Percentiles rank a stretch among this genome's conserved stretches.
These are phyloP conservation scores for Scedosporium apiospermum DNA, from an alignment of 2,329 filamentous ascomycete species.

Conservation along the genomic window DNA sequence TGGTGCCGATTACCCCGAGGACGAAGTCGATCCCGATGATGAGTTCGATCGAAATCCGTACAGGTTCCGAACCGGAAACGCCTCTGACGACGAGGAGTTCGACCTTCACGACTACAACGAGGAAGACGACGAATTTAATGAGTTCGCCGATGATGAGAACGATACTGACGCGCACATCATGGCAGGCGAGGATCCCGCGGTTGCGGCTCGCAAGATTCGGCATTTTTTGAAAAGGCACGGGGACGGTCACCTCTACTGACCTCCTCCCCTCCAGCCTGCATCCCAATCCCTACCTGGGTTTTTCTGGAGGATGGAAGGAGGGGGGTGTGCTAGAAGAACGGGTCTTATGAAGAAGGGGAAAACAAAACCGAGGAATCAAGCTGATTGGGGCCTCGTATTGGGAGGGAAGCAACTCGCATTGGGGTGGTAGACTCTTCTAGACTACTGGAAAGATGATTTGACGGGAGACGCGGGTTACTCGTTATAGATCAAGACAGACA, in stretches of 20 bases:
- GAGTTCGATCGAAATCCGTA: conserved; percentile 26
- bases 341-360: too few relatives aligned
- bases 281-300: background rate
- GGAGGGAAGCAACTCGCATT: too few relatives aligned
- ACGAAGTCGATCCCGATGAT: conserved; percentile 53
- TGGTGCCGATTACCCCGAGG: conserved; percentile 70
- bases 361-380: too few relatives aligned
- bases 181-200: conserved; percentile 24
- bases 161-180: conserved; percentile 27
- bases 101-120: conserved; percentile 48
- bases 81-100: conserved; percentile 27
- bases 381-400: too few relatives aligned
- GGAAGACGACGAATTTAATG: conserved; percentile 41
- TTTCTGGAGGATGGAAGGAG: background rate
- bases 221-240: conserved; percentile 11
- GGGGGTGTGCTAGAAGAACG: background rate
- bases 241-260: background rate
- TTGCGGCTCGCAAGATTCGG: conserved; percentile 16
- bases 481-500: background rate
- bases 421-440: background rate
- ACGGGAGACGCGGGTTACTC: background rate
- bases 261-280: background rate
- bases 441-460: background rate
- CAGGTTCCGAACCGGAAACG: conserved; percentile 40
- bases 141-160: conserved; percentile 20